Conservation (phyloP, 495 filamentous ascomycete species). For the Cudoniella acicularis region DNA sequence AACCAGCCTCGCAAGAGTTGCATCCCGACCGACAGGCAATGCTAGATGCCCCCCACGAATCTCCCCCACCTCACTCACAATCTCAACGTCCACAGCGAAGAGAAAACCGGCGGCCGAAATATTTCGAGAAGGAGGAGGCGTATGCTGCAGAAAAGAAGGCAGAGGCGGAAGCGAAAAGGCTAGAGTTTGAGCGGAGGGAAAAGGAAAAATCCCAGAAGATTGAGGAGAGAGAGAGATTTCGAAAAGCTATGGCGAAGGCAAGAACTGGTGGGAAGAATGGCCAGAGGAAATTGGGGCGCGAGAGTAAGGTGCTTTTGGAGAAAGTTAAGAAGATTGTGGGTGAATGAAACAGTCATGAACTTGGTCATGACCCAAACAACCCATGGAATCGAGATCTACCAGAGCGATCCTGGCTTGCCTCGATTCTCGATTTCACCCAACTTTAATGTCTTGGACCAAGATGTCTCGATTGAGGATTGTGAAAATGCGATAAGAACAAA, state of each 20-base stretch:
- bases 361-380: too few relatives aligned
- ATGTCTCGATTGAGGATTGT: too few relatives aligned
- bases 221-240: constrained; percentile 58
- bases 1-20: constrained; percentile 44
- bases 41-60: constrained; percentile 45
- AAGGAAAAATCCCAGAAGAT: constrained; percentile 50
- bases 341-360: too few relatives aligned
- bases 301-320: constrained; percentile 79
- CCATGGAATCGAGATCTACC: not conserved
- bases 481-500: too few relatives aligned
- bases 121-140: constrained; percentile 74
- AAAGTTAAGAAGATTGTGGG: constrained; percentile 72
- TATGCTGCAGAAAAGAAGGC: constrained; percentile 62
- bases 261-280: constrained; percentile 71
- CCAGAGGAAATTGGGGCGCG: constrained; percentile 76
- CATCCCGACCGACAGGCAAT: constrained; percentile 72
- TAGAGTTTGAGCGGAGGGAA: constrained; percentile 52
- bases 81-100: constrained; percentile 19
- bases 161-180: constrained; percentile 57
- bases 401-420: not conserved
- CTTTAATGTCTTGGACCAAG: too few relatives aligned
- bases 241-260: constrained; percentile 72
- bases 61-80: constrained; percentile 18
- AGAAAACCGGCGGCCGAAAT: constrained; percentile 53
- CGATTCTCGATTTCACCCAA: too few relatives aligned